phyloP scores from a whole-genome alignment of 192 early-diverging fungal species.

The Rhizoclosmatium sp. region DNA sequence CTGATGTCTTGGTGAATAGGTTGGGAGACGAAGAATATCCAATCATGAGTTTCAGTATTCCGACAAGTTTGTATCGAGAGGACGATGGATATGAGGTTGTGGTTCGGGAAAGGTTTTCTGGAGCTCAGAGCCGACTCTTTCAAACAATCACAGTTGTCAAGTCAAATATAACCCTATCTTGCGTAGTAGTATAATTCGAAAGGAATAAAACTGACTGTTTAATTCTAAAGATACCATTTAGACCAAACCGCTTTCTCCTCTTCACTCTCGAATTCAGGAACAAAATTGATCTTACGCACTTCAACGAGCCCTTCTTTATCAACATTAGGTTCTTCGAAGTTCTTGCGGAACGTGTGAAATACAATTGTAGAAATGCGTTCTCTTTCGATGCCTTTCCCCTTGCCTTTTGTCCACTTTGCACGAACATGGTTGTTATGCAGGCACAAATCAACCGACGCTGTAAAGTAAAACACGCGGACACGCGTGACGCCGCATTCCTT shows the following conservation, averaged over 20 bases:
- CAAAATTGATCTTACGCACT: conserved; percentile 68
- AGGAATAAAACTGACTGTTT: not conserved
- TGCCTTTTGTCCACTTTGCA: conserved; percentile 48
- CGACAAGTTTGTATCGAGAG: not conserved
- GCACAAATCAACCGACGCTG: conserved; percentile 60
- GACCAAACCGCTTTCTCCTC: conserved; percentile 64
- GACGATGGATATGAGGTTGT: not conserved
- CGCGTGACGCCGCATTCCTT: conserved; percentile 34
- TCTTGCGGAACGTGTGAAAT: conserved; percentile 52
- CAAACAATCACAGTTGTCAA: no score
- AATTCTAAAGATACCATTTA: conserved; percentile 39
- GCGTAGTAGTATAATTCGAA: no score
- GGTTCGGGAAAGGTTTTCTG: no score
- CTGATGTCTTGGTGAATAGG: not conserved
- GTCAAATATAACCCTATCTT: no score
- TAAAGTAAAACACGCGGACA: conserved; percentile 71
- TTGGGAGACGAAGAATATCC: not conserved
- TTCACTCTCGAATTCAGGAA: conserved; percentile 58
- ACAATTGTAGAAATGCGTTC: conserved; percentile 61
- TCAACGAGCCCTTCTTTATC: conserved; percentile 62
- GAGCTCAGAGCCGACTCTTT: no score
- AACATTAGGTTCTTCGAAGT: conserved; percentile 58
- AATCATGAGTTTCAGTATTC: conserved; percentile 7
- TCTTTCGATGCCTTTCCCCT: conserved; percentile 27
- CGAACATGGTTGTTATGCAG: conserved; percentile 85